A percentile compares a stretch with the other conserved stretches of the same genome.
Conservation (phyloP, 192 early-diverging fungal species). For the Podochytrium sp. region DNA sequence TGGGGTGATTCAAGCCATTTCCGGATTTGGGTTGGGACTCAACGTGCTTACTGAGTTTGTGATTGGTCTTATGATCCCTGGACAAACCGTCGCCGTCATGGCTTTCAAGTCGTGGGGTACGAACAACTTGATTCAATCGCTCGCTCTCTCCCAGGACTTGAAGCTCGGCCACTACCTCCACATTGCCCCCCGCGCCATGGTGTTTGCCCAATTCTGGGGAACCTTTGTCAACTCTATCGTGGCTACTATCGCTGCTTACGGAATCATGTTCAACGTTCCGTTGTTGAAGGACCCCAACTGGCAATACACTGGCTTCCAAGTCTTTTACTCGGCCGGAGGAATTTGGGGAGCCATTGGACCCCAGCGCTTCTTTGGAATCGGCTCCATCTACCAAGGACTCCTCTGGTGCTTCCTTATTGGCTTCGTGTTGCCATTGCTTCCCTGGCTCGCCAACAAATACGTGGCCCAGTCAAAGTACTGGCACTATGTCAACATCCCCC, state of each 20-base stretch:
- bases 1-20: slow-evolving; percentile 54
- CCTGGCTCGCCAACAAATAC: slow-evolving; percentile 31
- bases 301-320: slow-evolving; percentile 11
- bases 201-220: slow-evolving; percentile 75
- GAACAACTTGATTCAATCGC: slow-evolving; percentile 62
- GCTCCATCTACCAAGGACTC: slow-evolving; percentile 25
- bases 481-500: slow-evolving; percentile 25
- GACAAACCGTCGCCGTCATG: slow-evolving; percentile 67
- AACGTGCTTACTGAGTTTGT: slow-evolving; percentile 67
- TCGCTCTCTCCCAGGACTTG: slow-evolving; percentile 59
- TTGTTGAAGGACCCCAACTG: not conserved
- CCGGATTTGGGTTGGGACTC: slow-evolving; percentile 46
- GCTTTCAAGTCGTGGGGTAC: slow-evolving; percentile 78
- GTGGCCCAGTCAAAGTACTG: slow-evolving; percentile 1
- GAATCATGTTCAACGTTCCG: not conserved
- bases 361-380: slow-evolving; percentile 55
- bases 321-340: slow-evolving; percentile 31
- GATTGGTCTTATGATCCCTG: slow-evolving; percentile 64
- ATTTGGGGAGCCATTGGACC: too few relatives aligned
- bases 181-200: slow-evolving; percentile 76
- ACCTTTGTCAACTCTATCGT: slow-evolving; percentile 15
- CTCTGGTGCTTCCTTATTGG: slow-evolving; percentile 36
- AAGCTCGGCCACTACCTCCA: slow-evolving; percentile 75
- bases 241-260: not conserved
- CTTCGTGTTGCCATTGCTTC: slow-evolving; percentile 30